Percentiles rank a stretch among this genome's conserved stretches.
These are phyloP conservation scores for Penicillium pulvis DNA, from an alignment of 495 filamentous ascomycete species.

Conservation along the genomic window DNA sequence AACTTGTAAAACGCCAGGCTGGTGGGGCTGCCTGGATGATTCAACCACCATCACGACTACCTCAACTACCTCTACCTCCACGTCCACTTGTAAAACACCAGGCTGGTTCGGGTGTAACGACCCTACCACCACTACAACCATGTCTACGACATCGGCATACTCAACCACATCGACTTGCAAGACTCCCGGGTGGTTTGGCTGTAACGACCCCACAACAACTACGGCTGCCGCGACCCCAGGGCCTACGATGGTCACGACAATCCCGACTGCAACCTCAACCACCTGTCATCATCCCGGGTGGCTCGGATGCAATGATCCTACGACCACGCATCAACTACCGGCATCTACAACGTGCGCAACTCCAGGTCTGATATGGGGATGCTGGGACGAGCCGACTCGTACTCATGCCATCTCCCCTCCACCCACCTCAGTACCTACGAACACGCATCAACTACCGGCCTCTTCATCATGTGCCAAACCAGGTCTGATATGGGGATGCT, in stretches of 20 bases:
- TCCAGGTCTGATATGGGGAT: constrained; percentile 3
- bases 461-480: neutral
- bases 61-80: constrained; percentile 65
- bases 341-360: neutral
- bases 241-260: constrained; percentile 4
- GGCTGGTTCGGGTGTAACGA: constrained; percentile 63
- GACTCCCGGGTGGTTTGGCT: constrained; percentile 11
- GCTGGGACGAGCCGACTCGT: neutral
- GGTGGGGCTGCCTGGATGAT: constrained; percentile 61
- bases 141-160: constrained; percentile 2
- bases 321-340: neutral
- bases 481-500: constrained; percentile 5
- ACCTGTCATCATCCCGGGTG: constrained; percentile 18
- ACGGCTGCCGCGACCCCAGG: neutral
- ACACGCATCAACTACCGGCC: neutral
- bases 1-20: constrained; percentile 86
- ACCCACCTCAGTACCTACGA: neutral
- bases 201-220: constrained; percentile 6
- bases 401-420: neutral
- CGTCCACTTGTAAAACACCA: constrained; percentile 82
- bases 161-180: neutral
- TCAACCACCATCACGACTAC: constrained; percentile 58
- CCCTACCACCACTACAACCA: constrained; percentile 29
- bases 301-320: constrained; percentile 18
- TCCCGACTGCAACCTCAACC: constrained; percentile 7